Conservation (phyloP, 768 basidiomycete genomes). For the Boletus pseudopeckii region DNA sequence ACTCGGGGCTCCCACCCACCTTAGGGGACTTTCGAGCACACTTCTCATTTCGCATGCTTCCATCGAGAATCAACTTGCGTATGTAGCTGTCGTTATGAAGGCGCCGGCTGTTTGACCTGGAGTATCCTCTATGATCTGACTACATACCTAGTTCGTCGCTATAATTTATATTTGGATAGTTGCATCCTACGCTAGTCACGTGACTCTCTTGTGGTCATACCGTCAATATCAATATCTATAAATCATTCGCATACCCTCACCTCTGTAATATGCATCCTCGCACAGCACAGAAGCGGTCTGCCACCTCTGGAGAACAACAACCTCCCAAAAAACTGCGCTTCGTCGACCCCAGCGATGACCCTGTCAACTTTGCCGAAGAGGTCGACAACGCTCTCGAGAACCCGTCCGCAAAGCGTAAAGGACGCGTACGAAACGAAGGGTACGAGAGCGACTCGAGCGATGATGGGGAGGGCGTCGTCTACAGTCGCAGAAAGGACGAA, state of each 20-base stretch:
- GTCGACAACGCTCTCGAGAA: slow-evolving; percentile 73
- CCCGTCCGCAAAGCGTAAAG: slow-evolving; percentile 58
- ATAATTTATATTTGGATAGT: background rate
- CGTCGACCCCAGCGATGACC: slow-evolving; percentile 72
- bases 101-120: slow-evolving; percentile 15
- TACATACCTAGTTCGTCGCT: background rate
- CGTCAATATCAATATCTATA: slow-evolving; percentile 18
- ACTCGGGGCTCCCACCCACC: slow-evolving; percentile 45
- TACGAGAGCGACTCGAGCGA: slow-evolving; percentile 95
- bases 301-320: slow-evolving; percentile 34
- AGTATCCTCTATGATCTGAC: background rate
- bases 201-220: background rate
- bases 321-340: slow-evolving; percentile 66
- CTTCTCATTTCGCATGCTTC: slow-evolving; percentile 53
- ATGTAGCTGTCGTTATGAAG: slow-evolving; percentile 49
- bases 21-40: slow-evolving; percentile 42
- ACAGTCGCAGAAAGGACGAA: slow-evolving; percentile 60
- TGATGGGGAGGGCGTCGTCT: slow-evolving; percentile 91
- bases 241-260: slow-evolving; percentile 8
- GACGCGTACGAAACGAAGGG: slow-evolving; percentile 78
- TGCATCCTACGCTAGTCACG: background rate
- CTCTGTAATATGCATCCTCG: slow-evolving; percentile 35
- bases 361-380: slow-evolving; percentile 71
- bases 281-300: slow-evolving; percentile 42
- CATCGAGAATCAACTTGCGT: slow-evolving; percentile 59